Evolutionary conservation across 129 eudicot genomes (phyloP).

Genomic region (Flaveria linearis): DNA sequence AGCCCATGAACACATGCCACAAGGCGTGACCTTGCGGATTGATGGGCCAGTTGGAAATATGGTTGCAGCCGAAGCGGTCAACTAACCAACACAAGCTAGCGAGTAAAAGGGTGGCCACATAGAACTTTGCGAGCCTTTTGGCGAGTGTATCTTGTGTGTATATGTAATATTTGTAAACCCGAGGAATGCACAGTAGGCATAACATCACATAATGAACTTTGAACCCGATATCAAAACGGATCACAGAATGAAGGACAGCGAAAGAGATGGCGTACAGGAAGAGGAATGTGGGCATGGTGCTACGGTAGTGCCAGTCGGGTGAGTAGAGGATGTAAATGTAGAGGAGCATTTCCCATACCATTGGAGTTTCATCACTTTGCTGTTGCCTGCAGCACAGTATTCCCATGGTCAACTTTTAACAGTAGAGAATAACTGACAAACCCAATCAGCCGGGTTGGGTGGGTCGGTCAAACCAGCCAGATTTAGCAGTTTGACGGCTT

Average conservation of each 20-base stretch:
- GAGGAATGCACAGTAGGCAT: constrained; percentile 50
- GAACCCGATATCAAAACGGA: constrained; percentile 49
- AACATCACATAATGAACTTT: constrained; percentile 47
- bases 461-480: neutral
- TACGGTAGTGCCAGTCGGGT: constrained; percentile 65
- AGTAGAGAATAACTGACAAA: neutral
- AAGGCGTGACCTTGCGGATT: constrained; percentile 95
- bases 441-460: neutral
- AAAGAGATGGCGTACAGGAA: constrained; percentile 54
- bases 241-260: constrained; percentile 48
- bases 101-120: constrained; percentile 49
- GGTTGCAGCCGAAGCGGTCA: constrained; percentile 65
- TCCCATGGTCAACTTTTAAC: neutral
- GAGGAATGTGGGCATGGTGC: constrained; percentile 61
- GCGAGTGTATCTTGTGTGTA: constrained; percentile 53
- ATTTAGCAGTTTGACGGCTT: neutral
- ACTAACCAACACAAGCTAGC: constrained; percentile 69
- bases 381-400: constrained; percentile 48
- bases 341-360: constrained; percentile 74
- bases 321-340: constrained; percentile 64
- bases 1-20: constrained; percentile 89
- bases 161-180: constrained; percentile 56
- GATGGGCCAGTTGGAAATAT: constrained; percentile 56
- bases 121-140: constrained; percentile 69
- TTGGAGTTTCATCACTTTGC: constrained; percentile 52